A percentile compares a stretch with the other conserved stretches of the same genome.
These are phyloP conservation scores for Populus hybrid DNA, from an alignment of 441 rosid genomes.

Conservation along the genomic window DNA sequence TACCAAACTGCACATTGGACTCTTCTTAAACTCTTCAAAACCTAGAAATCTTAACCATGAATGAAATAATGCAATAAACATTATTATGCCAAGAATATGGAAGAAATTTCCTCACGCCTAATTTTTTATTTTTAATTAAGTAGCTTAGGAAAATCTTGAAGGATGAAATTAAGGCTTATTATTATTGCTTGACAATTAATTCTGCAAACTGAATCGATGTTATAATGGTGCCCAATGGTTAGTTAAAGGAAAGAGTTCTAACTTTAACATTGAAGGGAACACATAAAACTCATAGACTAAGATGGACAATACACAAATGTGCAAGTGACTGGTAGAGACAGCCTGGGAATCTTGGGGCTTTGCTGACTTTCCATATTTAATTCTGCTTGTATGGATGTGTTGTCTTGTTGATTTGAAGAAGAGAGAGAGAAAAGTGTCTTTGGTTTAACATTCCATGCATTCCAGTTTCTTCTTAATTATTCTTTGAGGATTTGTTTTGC, in stretches of 20 bases:
- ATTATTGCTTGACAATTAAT: too few relatives aligned
- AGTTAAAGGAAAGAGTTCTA: neutral
- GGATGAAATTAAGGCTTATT: neutral
- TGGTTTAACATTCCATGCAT: neutral
- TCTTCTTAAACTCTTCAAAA: too few relatives aligned
- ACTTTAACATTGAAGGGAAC: neutral
- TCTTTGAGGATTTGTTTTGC: neutral
- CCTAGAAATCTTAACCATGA: too few relatives aligned
- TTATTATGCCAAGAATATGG: too few relatives aligned
- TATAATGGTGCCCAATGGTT: neutral
- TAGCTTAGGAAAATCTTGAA: neutral
- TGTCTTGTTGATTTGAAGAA: neutral
- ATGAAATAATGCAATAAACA: too few relatives aligned
- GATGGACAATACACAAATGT: neutral
- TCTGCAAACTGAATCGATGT: too few relatives aligned
- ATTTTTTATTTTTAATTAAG: neutral
- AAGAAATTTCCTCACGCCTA: too few relatives aligned
- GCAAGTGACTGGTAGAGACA: neutral
- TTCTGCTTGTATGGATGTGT: neutral
- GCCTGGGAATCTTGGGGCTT: conserved; percentile 4
- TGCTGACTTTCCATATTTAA: neutral
- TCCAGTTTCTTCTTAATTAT: neutral
- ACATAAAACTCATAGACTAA: neutral
- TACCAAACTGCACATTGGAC: too few relatives aligned
- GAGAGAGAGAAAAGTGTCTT: neutral